phyloP scores from a whole-genome alignment of 2,329 filamentous ascomycete genomes.

The Diaporthe ampelina region DNA sequence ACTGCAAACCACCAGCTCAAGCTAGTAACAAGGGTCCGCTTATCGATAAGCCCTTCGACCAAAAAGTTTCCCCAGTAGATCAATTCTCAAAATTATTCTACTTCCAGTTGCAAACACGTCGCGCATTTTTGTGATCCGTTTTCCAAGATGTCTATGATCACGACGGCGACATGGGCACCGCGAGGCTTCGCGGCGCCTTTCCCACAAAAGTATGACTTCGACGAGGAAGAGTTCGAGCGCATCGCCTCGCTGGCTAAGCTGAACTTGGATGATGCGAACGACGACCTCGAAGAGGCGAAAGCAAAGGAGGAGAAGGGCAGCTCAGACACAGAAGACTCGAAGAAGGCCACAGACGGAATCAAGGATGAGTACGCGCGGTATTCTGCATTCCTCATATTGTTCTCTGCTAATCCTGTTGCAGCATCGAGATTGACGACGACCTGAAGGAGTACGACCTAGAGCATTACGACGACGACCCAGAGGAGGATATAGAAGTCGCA shows the following conservation, averaged over 20 bases:
- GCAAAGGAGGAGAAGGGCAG: constrained; percentile 52
- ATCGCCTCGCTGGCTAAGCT: constrained; percentile 82
- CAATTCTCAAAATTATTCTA: constrained; percentile 14
- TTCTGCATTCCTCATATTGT: neutral
- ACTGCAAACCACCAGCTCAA: constrained; percentile 17
- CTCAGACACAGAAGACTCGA: constrained; percentile 41
- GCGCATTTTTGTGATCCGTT: constrained; percentile 1
- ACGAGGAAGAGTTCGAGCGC: constrained; percentile 81
- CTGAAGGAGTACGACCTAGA: constrained; percentile 97
- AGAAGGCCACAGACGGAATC: constrained; percentile 44
- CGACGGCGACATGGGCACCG: constrained; percentile 81
- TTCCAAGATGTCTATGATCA: constrained; percentile 79
- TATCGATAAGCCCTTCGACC: constrained; percentile 34
- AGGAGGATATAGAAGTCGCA: constrained; percentile 70
- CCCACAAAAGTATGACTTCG: constrained; percentile 80
- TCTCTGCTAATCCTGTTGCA: constrained; percentile 48
- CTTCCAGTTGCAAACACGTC: constrained; percentile 11
- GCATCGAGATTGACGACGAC: constrained; percentile 79
- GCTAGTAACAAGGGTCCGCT: neutral
- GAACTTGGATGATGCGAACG: constrained; percentile 92
- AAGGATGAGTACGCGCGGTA: constrained; percentile 56
- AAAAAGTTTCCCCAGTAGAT: constrained; percentile 35
- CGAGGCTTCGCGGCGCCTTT: constrained; percentile 83
- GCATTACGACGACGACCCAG: constrained; percentile 90
- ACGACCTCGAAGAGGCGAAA: constrained; percentile 83